Conservation (phyloP, 2,329 filamentous ascomycete species). For the Dryadomyces quercivorus region DNA sequence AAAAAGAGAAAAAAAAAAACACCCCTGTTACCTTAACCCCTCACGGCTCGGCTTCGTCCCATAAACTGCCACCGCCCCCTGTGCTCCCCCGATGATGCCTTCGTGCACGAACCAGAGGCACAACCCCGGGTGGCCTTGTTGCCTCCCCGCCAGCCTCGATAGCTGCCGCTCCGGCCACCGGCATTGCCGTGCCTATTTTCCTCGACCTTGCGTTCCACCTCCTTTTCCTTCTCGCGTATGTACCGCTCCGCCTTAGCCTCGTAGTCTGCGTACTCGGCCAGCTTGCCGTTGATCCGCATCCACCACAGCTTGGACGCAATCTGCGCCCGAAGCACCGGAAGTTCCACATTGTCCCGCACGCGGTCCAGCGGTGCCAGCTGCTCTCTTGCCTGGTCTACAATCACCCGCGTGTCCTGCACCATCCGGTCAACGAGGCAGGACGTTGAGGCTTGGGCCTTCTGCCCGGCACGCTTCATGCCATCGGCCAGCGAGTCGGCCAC, state of each 20-base stretch:
- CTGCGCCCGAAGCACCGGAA: slow-evolving; percentile 9
- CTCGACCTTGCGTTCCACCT: neutral
- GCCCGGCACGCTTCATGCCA: neutral
- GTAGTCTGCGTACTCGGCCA: slow-evolving; percentile 8
- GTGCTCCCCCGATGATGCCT: neutral
- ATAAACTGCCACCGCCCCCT: neutral
- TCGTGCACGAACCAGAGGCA: neutral
- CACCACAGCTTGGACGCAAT: slow-evolving; percentile 13
- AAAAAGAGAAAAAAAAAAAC: neutral
- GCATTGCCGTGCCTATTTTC: neutral
- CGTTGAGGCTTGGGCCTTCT: neutral
- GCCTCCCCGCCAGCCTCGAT: neutral
- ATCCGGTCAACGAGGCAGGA: neutral
- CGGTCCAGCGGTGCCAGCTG: neutral
- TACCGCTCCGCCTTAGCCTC: slow-evolving; percentile 6
- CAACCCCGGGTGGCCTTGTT: neutral
- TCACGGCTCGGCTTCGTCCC: neutral
- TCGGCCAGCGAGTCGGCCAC: neutral
- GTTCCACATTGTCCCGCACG: neutral
- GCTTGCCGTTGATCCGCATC: slow-evolving; percentile 10
- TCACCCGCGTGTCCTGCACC: neutral
- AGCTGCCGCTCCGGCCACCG: neutral
- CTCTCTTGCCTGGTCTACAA: neutral
- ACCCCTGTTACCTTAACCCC: neutral
- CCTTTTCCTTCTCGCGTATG: slow-evolving; percentile 4